Base-by-base conservation (phyloP, 1,284 basidiomycete genomes). In the Amylostereum chailletii region DNA sequence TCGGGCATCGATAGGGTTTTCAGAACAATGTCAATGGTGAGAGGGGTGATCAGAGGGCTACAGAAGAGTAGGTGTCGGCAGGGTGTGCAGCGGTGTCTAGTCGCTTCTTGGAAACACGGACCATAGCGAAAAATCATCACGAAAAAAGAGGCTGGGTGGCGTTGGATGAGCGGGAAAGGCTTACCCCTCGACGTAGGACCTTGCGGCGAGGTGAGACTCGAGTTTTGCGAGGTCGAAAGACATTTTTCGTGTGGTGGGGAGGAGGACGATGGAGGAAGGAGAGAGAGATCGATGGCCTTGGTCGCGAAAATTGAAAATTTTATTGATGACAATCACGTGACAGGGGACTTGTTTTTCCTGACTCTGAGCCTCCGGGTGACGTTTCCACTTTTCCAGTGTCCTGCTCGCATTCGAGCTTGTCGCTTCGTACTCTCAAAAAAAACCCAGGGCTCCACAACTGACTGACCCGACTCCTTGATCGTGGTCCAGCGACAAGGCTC, bases 21-120 rank as follows among this genome's bases (percentile, higher is more conserved):
- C 45, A 53, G 46, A 42, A 48, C 45, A 51, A 44, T 32, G 19
- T 19, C 19, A 19, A 19, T 19, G 53, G 51, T 1, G 44, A 45
- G 34, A 53, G 55, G 55, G 57, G 59, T 58, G 58, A 66, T 95
- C 93, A 95, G 93, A 84, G 65, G 67, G 86, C 90, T 86, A 90
- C 81, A 89, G 78, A 76, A 74, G 75, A 73, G 62, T 64, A 59
- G 62, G 65, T 88, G 60, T 92, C 90, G 75, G 86, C 90, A 91
- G 74, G 67, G 65, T 72, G 73, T 75, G 71, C 79, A 85, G 87
- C 86, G 92, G 81, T 90, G 90, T 94, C 91, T 95, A 90, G 76
- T 88, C 92, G 86, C 89, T 82, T 86, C 90, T 95, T 88, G 83
- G 91, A 92, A 94, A 94, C 92, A 94, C 91, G 91, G 91, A 94